Percentiles rank a stretch among this genome's conserved stretches.
Conservation (phyloP, 177 flowering plant genomes). For the Vitis hybrid region DNA sequence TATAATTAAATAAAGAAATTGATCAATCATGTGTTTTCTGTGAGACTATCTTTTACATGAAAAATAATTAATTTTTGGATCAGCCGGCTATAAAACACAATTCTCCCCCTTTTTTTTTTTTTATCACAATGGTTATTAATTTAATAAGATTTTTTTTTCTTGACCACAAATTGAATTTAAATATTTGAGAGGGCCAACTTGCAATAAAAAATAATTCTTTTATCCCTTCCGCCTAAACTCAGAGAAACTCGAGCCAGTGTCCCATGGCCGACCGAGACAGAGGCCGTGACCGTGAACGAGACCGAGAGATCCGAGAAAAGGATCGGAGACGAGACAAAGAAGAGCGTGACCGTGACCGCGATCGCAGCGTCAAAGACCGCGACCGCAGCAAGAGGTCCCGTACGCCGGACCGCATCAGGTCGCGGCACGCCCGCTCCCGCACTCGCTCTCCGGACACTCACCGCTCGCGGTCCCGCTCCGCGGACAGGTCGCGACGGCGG, state of each 20-base stretch:
- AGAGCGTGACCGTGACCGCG: conserved; percentile 15
- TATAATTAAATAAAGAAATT: no score
- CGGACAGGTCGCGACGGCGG: conserved; percentile 43
- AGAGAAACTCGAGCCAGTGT: background rate
- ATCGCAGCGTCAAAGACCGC: conserved; percentile 22
- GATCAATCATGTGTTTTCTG: no score
- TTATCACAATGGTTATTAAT: no score
- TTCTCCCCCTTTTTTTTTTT: no score
- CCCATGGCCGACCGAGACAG: conserved; percentile 32
- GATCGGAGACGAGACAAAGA: conserved; percentile 14
- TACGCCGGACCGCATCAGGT: conserved; percentile 30
- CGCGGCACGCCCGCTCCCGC: conserved; percentile 22
- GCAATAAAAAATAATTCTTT: background rate
- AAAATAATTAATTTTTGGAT: no score
- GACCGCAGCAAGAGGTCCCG: conserved; percentile 24
- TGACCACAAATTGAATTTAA: no score
- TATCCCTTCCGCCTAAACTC: background rate
- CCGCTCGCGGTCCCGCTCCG: conserved; percentile 15
- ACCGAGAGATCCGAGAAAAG: conserved; percentile 19
- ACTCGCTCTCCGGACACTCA: conserved; percentile 26
- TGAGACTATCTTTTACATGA: no score
- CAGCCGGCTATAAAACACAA: no score
- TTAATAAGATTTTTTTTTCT: no score
- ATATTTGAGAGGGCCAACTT: no score
- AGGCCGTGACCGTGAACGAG: conserved; percentile 30